Percentiles rank a stretch among this genome's conserved stretches.
These are phyloP conservation scores for Yamadazyma sp. DNA, from an alignment of 805 yeast species.

Conservation along the genomic window DNA sequence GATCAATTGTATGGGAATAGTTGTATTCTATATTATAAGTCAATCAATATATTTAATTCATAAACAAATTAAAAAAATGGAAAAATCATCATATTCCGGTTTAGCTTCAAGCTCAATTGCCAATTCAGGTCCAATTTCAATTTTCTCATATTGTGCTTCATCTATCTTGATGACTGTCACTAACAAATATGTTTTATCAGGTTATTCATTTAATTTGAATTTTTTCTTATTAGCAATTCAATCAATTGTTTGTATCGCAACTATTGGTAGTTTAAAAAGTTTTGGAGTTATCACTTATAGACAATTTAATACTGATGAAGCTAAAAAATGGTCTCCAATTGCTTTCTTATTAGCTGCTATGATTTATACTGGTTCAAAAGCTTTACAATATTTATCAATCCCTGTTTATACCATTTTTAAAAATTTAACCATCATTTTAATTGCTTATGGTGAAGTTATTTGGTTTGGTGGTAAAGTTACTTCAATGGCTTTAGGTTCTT, in stretches of 20 bases:
- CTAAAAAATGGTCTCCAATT: constrained; percentile 94
- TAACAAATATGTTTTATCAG: constrained; percentile 88
- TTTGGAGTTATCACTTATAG: constrained; percentile 82
- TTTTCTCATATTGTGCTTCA: constrained; percentile 82
- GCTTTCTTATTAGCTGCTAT: constrained; percentile 83
- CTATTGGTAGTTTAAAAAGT: constrained; percentile 69
- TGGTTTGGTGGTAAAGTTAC: constrained; percentile 96
- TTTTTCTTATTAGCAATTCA: constrained; percentile 88
- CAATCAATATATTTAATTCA: constrained; percentile 31
- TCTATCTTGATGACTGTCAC: constrained; percentile 97
- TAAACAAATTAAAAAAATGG: constrained; percentile 28
- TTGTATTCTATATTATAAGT: constrained; percentile 36
- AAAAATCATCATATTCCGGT: constrained; percentile 25
- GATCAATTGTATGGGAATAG: constrained; percentile 33
- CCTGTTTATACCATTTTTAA: constrained; percentile 98
- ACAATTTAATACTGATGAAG: constrained; percentile 80
- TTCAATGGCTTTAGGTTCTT: constrained; percentile 84
- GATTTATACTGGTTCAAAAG: constrained; percentile 97
- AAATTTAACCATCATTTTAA: constrained; percentile 92
- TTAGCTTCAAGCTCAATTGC: constrained; percentile 31
- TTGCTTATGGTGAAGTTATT: constrained; percentile 96
- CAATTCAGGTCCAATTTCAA: constrained; percentile 65
- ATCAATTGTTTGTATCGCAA: constrained; percentile 74
- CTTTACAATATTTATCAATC: constrained; percentile 83
- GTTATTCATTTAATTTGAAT: constrained; percentile 70